Base-by-base conservation (phyloP, 495 filamentous ascomycete species). In the Xylaria scruposa region DNA sequence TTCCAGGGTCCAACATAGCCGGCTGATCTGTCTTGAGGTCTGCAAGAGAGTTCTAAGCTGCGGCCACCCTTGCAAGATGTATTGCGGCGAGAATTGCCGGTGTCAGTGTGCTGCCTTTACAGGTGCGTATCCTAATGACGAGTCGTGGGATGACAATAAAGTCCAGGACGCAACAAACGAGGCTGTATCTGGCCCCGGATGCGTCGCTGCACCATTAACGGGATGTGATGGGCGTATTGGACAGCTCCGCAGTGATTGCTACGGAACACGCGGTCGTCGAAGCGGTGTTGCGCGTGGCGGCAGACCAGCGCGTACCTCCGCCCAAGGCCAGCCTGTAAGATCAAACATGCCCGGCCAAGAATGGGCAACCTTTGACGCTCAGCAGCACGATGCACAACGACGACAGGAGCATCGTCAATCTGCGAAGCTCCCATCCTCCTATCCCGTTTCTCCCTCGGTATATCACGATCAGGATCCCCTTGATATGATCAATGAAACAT, bases 11-110 rank as follows among this genome's bases (percentile, higher is more conserved):
- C 88, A 87, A 72, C 87, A 92, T 66, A 77, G 78, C 0, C 84
- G 85, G 59, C 79, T 93, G 0, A 91, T 90, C 26, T 97, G 93
- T 75, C 88, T 85, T 4, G 64, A 85, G 51, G 85, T 92, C 3
- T 96, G 93, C 72, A 75, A 80, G 1, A 83, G 85, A 47, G 49
- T 33, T 0, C 83, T 95, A 7, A 26, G n/a, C 0, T 97, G 93
- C 77, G 90, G 91, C 0, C 91, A 94, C 74, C 84, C 82, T 5
- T 88, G 86, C 63, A 72, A 83, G 29, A 74, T 51, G 3, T 40
- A 77, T 4, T 87, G 85, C 66, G 77, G 83, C n/a, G 76, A 84
- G 49, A 21, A 54, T 0, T 87, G 84, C 47, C 51, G n/a, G 0
- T 84, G 83, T 54, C 72, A 47, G 15, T 85, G 83, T 66, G 60